Conservation (phyloP, 192 early-diverging fungal genomes). For the Coemansia sp. region DNA sequence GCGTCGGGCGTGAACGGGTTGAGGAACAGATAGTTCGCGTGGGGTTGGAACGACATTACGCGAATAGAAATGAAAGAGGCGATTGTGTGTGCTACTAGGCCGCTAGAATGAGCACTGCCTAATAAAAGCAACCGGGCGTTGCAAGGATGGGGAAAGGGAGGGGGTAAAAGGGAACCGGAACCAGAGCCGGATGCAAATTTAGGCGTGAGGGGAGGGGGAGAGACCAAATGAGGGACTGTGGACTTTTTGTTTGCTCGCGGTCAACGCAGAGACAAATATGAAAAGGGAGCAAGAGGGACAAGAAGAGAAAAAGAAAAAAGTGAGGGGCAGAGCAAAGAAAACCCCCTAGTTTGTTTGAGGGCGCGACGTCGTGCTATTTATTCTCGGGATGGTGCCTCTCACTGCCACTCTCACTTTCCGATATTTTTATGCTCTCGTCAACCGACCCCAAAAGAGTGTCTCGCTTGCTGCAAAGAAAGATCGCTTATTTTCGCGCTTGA, state of each 20-base stretch:
- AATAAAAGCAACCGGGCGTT: background rate
- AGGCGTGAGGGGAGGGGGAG: background rate
- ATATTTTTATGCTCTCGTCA: background rate
- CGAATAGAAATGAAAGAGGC: background rate
- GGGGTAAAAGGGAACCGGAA: background rate
- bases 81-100: background rate
- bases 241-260: slow-evolving; percentile 44
- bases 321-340: slow-evolving; percentile 20
- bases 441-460: slow-evolving; percentile 11
- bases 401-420: background rate
- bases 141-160: background rate
- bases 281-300: slow-evolving; percentile 14
- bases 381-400: slow-evolving; percentile 1
- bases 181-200: slow-evolving; percentile 5
- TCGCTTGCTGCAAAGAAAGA: slow-evolving; percentile 21
- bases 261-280: slow-evolving; percentile 54
- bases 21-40: slow-evolving; percentile 33
- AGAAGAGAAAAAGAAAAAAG: slow-evolving; percentile 12
- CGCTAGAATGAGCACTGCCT: slow-evolving; percentile 3
- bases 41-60: slow-evolving; percentile 36
- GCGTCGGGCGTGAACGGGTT: slow-evolving; percentile 21
- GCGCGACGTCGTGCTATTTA: slow-evolving; percentile 5
- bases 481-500: slow-evolving; percentile 10
- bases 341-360: background rate
- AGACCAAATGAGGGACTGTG: slow-evolving; percentile 1